Evolutionary conservation across 2,329 filamentous ascomycete species (phyloP), one percentile per base, ranked within the genome.

Genomic region (Hortaea sp.): DNA sequence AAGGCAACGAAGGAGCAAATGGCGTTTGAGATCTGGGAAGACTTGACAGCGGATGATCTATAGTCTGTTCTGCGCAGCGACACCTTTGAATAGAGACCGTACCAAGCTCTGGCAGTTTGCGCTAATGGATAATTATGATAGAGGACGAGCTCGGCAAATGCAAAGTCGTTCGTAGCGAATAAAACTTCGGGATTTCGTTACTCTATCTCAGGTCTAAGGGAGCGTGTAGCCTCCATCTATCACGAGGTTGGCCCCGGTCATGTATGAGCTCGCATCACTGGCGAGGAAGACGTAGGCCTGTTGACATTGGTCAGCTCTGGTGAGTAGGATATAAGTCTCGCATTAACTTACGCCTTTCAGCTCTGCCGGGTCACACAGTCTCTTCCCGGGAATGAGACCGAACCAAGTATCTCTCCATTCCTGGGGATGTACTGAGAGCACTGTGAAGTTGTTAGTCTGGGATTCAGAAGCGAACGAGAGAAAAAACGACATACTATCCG

Each of bases 201-300:
- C 32, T 2, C 20, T 20, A 20, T 20, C n/a, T 20, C 20, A 20
- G 20, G 5, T 56, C 77, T 85, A 46, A 2, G 51, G 65, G 47
- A 65, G 61, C 35, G 63, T 68, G 56, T 74, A 75, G 6, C 72
- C 72, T 37, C 72, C 72, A 44, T 74, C 72, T 48, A 75, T 68
- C 41, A 69, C 55, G 40, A 74, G 53, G 49, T 75, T 70, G 5
- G 64, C 61, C 6, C 72, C 72, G 7, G 72, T 74, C 61, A 68
- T 73, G 51, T 74, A 75, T 7, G 66, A 65, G 42, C 68, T 72
- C 3, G 71, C 70, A 61, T 73, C 69, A 44, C 64, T 68, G 35
- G 65, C 65, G 35, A 73, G 57, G 51, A 72, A 74, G n/a, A 73
- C 68, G 46, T 73, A 74, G 6, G 69, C 70, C 59, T 64, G 13